These are phyloP conservation scores for Suillus luteus DNA, from an alignment of 768 basidiomycete species.

Conservation along the genomic window DNA sequence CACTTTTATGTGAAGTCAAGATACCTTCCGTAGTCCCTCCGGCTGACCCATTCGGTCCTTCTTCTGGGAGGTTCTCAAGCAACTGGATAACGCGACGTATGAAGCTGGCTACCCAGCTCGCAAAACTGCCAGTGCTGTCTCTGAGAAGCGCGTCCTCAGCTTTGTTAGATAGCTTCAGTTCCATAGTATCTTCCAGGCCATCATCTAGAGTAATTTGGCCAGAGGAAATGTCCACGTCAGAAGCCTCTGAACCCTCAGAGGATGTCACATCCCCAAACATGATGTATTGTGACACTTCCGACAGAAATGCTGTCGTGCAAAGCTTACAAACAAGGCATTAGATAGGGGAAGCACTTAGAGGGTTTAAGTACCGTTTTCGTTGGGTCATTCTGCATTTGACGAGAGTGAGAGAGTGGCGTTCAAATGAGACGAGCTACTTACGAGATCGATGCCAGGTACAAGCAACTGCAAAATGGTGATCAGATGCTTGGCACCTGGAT, in stretches of 20 bases:
- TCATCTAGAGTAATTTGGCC: constrained; percentile 5
- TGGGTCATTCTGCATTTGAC: constrained; percentile 63
- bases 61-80: constrained; percentile 85
- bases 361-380: constrained; percentile 59
- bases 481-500: constrained; percentile 80
- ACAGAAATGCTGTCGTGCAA: constrained; percentile 74
- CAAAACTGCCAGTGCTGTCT: constrained; percentile 72
- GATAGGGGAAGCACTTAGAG: constrained; percentile 1
- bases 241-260: constrained; percentile 27
- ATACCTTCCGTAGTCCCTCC: constrained; percentile 68
- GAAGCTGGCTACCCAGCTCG: constrained; percentile 84
- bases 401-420: neutral
- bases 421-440: constrained; percentile 34
- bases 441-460: constrained; percentile 86
- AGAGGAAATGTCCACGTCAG: neutral
- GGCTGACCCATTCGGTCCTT: constrained; percentile 62
- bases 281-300: constrained; percentile 74
- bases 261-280: constrained; percentile 65
- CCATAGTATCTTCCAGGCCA: neutral
- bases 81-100: constrained; percentile 76
- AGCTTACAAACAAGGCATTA: constrained; percentile 43
- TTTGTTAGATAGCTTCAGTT: constrained; percentile 45
- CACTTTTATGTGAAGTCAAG: constrained; percentile 1
- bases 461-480: constrained; percentile 78
- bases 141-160: constrained; percentile 74